Evolutionary conservation across 176 grass and related monocot genomes (phyloP), one percentile per base, ranked within the genome.

Genomic region (Triticum urartu): DNA sequence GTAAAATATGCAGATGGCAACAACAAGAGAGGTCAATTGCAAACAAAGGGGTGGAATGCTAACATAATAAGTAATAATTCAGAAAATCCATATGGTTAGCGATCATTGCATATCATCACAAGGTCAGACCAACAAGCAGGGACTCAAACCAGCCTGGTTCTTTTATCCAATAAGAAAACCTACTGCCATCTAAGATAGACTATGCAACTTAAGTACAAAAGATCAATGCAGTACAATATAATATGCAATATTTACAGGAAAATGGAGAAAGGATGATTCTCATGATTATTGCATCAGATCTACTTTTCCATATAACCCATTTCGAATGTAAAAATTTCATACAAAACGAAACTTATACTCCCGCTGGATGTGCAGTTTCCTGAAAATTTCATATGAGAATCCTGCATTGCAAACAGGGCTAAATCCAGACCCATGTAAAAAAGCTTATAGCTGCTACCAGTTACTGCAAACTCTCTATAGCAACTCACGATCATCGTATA

Each of bases 51-150:
- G 7, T 32, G 38, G 15, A 77, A 56, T 54, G 24, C 25, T 76
- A 20, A 6, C 47, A 32, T 62, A 43, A 77, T n/a, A 75, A 58
- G 39, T 75, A 68, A 64, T 67, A 64, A 83, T 87, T 87, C 61
- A 45, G 13, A n/a, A 38, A 52, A 52, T 15, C 14, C 48, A 52
- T 52, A 52, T 52, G 15, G 47, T 15, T 50, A 77, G 4, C 13
- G 18, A 59, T 4, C 12, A 36, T 70, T 58, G 22, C 12, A 72
- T 17, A 72, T 65, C 60, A 40, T 40, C 68, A 75, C 20, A 75
- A 75, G 24, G 17, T 79, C 56, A 45, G 14, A 87, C 40, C 62
- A 33, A 59, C 5, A 69, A 77, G n/a, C 10, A 76, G 28, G 65
- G 34, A 40, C 22, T 89, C 25, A 66, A 85, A 75, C 34, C 22